Evolutionary conservation across 2,329 filamentous ascomycete genomes (phyloP).

Genomic region (Fusarium sp.): DNA sequence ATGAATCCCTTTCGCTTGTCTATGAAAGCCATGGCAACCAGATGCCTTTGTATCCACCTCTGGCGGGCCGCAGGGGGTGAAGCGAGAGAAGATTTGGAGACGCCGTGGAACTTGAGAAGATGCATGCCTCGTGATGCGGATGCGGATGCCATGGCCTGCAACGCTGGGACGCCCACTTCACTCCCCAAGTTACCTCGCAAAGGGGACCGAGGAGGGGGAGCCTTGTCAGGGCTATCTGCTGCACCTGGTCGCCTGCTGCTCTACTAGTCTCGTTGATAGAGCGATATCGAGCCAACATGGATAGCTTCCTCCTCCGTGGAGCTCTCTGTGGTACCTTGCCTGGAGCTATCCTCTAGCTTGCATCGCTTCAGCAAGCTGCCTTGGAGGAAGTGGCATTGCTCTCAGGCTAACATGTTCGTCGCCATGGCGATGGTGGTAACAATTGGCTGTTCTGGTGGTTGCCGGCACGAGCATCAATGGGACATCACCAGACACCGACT

Average conservation of each 20-base stretch:
- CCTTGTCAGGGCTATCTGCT: slow-evolving; percentile 30
- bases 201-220: slow-evolving; percentile 13
- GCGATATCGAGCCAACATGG: not conserved
- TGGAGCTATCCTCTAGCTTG: slow-evolving; percentile 19
- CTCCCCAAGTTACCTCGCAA: slow-evolving; percentile 22
- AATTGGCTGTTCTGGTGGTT: slow-evolving; percentile 30
- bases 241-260: slow-evolving; percentile 26
- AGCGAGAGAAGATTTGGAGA: slow-evolving; percentile 27
- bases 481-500: slow-evolving; percentile 31
- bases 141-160: slow-evolving; percentile 32
- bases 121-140: slow-evolving; percentile 40
- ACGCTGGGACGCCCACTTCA: slow-evolving; percentile 16
- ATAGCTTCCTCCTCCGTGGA: slow-evolving; percentile 18
- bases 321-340: slow-evolving; percentile 27
- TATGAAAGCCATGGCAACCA: slow-evolving; percentile 36
- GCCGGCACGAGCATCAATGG: slow-evolving; percentile 1
- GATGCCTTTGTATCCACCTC: slow-evolving; percentile 23
- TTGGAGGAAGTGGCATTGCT: slow-evolving; percentile 22
- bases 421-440: slow-evolving; percentile 34
- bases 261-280: slow-evolving; percentile 22
- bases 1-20: slow-evolving; percentile 9
- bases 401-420: slow-evolving; percentile 30
- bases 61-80: slow-evolving; percentile 37
- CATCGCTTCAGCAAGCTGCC: slow-evolving; percentile 35
- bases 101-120: slow-evolving; percentile 35